These are phyloP conservation scores for Neoarthrinium moseri DNA, from an alignment of 2,329 filamentous ascomycete genomes.

Conservation along the genomic window DNA sequence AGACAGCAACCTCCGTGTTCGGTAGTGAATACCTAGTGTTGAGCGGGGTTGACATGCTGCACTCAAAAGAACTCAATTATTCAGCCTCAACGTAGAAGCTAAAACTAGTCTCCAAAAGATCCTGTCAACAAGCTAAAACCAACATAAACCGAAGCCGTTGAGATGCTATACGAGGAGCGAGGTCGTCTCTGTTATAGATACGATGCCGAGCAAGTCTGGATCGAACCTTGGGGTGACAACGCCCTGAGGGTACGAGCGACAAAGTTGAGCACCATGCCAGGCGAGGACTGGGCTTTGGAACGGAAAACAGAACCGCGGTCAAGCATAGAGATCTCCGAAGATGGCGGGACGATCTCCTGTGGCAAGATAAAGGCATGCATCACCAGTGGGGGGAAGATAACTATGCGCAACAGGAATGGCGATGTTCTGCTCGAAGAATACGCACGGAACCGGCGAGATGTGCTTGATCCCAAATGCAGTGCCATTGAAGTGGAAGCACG, in stretches of 20 bases:
- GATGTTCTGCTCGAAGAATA: slow-evolving; percentile 52
- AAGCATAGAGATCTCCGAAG: slow-evolving; percentile 16
- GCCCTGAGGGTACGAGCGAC: slow-evolving; percentile 47
- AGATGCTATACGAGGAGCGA: slow-evolving; percentile 20
- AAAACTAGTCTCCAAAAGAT: no score
- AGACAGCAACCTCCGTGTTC: no score
- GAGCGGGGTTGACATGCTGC: no score
- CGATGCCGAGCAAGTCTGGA: slow-evolving; percentile 45
- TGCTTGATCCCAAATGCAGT: slow-evolving; percentile 56
- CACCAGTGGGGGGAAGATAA: slow-evolving; percentile 47
- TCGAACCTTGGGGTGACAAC: slow-evolving; percentile 48
- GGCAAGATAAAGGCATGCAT: slow-evolving; percentile 47
- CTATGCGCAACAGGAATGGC: slow-evolving; percentile 39
- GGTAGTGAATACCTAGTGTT: no score
- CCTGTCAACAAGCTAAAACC: no score
- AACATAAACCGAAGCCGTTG: no score
- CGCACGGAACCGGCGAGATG: slow-evolving; percentile 46
- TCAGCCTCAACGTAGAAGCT: no score
- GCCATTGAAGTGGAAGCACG: slow-evolving; percentile 55
- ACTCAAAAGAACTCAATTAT: no score
- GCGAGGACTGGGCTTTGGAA: slow-evolving; percentile 39
- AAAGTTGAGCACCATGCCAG: slow-evolving; percentile 32
- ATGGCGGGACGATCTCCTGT: slow-evolving; percentile 40
- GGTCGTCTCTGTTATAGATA: slow-evolving; percentile 21
- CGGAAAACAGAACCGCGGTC: slow-evolving; percentile 19